Evolutionary conservation across 179 eudicot genomes (phyloP), one percentile per base, ranked within the genome.

Genomic region (Beta macrorhiza): DNA sequence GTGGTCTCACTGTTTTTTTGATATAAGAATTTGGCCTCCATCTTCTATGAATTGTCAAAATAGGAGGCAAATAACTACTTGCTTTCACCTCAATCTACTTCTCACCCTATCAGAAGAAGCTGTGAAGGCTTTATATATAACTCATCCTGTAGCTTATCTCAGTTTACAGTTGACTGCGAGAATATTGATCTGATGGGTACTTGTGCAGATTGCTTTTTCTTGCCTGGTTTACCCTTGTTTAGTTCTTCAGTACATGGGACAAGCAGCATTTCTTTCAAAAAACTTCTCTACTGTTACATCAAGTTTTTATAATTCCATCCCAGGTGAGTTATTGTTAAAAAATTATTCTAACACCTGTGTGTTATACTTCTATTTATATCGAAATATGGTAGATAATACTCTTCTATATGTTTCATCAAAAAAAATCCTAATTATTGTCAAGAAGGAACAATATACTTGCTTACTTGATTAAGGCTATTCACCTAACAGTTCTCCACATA

Each of bases 181-280:
- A 52, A 13, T 5, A 13, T 52, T 64, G 47, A n/a, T 17, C 51
- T 59, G 25, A 74, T 56, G 49, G 1, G 69, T 5, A 55, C 25
- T 83, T 69, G 13, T 79, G 88, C 91, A 92, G 93, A 79, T 88
- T 74, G 92, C 91, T 3, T 90, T 88, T 84, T 79, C 90, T 80
- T 88, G 88, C 70, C 82, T 92, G 9, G 93, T 92, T 56, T 92
- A 90, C 81, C 96, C 96, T 10, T 88, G 92, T 68, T 75, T 92
- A 75, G 86, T 92, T 56, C 87, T 92, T 72, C 87, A 89, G 75
- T 92, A 89, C 85, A 86, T 90, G 84, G 93, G 93, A 22, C 91
- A 92, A 73, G 89, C 93, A 62, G 96, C 96, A 82, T 92, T 83
- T 56, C 85, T 92, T 70, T 87, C 92, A 1, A 85, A 87, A 76